These are phyloP conservation scores for Barnettozyma sucrosica DNA, from an alignment of 805 yeast genomes.

Conservation along the genomic window DNA sequence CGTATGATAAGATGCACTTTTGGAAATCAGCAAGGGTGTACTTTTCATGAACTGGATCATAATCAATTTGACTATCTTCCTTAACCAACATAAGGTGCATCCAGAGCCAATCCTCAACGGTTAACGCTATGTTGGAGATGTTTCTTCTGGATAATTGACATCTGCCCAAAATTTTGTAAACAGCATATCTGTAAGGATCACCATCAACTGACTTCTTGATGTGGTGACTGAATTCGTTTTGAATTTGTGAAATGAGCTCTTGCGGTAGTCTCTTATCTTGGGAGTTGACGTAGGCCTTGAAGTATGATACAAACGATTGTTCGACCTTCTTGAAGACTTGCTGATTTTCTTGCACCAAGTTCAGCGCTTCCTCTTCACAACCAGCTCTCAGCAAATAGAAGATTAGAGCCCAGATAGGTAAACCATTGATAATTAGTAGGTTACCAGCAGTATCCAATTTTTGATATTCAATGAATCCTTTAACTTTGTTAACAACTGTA, in stretches of 20 bases:
- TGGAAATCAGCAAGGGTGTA: conserved; percentile 75
- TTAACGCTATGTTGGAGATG: conserved; percentile 61
- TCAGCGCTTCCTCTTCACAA: conserved; percentile 68
- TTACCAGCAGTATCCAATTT: conserved; percentile 40
- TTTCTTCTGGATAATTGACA: conserved; percentile 63
- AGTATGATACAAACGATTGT: conserved; percentile 72
- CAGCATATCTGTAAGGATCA: conserved; percentile 88
- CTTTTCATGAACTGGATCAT: conserved; percentile 57
- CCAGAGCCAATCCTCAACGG: conserved; percentile 97
- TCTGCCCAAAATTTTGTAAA: conserved; percentile 89
- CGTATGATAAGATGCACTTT: conserved; percentile 60
- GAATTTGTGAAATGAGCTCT: conserved; percentile 63
- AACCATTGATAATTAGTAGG: conserved; percentile 65
- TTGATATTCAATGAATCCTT: conserved; percentile 49
- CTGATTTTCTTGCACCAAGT: conserved; percentile 55
- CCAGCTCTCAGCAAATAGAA: conserved; percentile 87
- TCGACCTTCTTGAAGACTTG: conserved; percentile 80
- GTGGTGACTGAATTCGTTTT: conserved; percentile 78
- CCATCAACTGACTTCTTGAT: conserved; percentile 61
- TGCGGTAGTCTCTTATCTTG: conserved; percentile 50
- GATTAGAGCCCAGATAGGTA: conserved; percentile 91
- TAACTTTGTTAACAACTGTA: conserved; percentile 64
- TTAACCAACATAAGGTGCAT: conserved; percentile 73
- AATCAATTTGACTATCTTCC: conserved; percentile 41
- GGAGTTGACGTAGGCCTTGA: conserved; percentile 61